Conservation (phyloP, 2,329 filamentous ascomycete genomes). For the Pezicula neosporulosa region DNA sequence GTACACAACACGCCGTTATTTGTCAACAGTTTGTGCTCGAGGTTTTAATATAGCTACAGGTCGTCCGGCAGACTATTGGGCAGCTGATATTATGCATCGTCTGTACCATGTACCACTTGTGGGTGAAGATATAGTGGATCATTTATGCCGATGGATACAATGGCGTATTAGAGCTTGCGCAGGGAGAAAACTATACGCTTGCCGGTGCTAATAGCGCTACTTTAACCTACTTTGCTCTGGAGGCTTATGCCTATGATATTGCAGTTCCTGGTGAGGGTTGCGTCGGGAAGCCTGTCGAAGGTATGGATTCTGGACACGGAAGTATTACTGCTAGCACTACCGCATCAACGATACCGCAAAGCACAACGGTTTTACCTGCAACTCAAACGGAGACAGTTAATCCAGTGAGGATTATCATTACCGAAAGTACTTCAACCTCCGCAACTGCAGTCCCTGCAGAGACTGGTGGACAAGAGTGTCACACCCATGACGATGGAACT, state of each 20-base stretch:
- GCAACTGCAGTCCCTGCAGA: constrained; percentile 11
- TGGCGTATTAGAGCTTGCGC: constrained; percentile 49
- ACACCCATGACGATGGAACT: constrained; percentile 36
- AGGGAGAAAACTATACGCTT: constrained; percentile 40
- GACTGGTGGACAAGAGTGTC: constrained; percentile 30
- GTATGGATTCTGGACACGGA: constrained; percentile 9
- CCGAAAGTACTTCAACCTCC: constrained; percentile 2
- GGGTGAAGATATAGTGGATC: constrained; percentile 56
- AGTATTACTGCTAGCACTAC: constrained; percentile 9
- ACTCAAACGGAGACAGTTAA: constrained; percentile 8
- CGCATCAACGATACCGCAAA: constrained; percentile 2
- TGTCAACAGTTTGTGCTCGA: constrained; percentile 56
- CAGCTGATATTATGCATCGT: constrained; percentile 63
- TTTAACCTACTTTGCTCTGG: constrained; percentile 66
- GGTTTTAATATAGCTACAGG: constrained; percentile 59
- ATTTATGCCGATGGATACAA: constrained; percentile 58
- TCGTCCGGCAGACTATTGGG: constrained; percentile 60
- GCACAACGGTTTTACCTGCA: neutral
- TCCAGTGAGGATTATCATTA: neutral
- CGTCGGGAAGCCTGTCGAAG: constrained; percentile 36
- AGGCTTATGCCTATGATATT: constrained; percentile 64
- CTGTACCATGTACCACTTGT: constrained; percentile 60
- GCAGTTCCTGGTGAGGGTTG: constrained; percentile 61
- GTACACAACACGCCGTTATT: constrained; percentile 52
- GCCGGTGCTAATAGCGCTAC: constrained; percentile 56